phyloP scores from a whole-genome alignment of 2,329 filamentous ascomycete genomes.

The Trichophaea hybrida region DNA sequence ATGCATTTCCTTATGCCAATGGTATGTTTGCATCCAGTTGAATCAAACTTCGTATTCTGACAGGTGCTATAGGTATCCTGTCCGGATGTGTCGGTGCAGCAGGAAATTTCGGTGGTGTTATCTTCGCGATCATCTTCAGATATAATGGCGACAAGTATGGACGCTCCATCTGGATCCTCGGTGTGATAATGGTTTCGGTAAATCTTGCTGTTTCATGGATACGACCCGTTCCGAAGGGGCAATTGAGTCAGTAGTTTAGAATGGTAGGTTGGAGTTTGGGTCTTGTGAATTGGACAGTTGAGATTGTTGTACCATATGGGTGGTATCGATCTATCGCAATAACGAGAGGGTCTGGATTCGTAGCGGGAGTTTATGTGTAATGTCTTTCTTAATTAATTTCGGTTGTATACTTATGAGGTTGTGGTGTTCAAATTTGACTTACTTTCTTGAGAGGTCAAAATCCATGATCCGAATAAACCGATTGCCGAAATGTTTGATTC shows the following conservation, averaged over 20 bases:
- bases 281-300: too few species aligned
- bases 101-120: slow-evolving; percentile 72
- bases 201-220: slow-evolving; percentile 55
- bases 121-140: slow-evolving; percentile 72
- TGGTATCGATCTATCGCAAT: too few species aligned
- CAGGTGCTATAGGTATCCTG: slow-evolving; percentile 38
- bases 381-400: too few species aligned
- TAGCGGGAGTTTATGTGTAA: too few species aligned
- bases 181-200: slow-evolving; percentile 55
- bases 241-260: neutral
- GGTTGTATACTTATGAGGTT: too few species aligned
- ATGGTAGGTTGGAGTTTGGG: too few species aligned
- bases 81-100: slow-evolving; percentile 64
- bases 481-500: too few species aligned
- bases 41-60: slow-evolving; percentile 21
- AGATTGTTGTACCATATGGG: too few species aligned
- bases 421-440: too few species aligned
- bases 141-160: slow-evolving; percentile 56
- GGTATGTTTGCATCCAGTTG: slow-evolving; percentile 34
- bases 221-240: slow-evolving; percentile 41
- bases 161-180: slow-evolving; percentile 67
- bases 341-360: too few species aligned
- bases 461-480: too few species aligned
- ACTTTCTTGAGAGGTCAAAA: too few species aligned
- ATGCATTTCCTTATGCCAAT: slow-evolving; percentile 71